Evolutionary conservation across 306 rosid genomes (phyloP).

Genomic region (Vicia sativa): DNA sequence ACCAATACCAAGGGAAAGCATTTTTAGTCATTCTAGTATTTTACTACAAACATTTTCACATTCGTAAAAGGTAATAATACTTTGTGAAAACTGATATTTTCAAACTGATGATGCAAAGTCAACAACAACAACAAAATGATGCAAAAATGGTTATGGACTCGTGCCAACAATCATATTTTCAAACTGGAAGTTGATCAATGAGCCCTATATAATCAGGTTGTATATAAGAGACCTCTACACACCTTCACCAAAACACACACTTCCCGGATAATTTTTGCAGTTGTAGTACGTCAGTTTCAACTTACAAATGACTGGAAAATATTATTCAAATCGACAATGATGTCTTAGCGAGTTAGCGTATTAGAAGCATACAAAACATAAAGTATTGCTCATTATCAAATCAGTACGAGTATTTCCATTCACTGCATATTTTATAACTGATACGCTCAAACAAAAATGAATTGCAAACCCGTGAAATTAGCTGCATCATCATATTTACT

Average conservation of each 20-base stretch:
- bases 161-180: slow-evolving; percentile 14
- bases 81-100: too few relatives aligned
- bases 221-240: slow-evolving; percentile 6
- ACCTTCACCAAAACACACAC: slow-evolving; percentile 16
- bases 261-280: not conserved
- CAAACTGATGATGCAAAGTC: not conserved
- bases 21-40: not conserved
- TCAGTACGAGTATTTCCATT: not conserved
- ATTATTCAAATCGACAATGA: not conserved
- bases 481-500: not conserved
- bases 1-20: not conserved
- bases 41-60: not conserved
- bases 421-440: not conserved
- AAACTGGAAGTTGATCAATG: slow-evolving; percentile 11
- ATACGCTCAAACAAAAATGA: slow-evolving; percentile 1
- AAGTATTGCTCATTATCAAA: not conserved
- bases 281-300: slow-evolving; percentile 16
- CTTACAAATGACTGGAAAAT: not conserved
- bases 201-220: slow-evolving; percentile 19
- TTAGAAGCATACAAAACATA: slow-evolving; percentile 26
- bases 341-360: not conserved
- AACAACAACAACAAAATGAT: slow-evolving; percentile 4
- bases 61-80: too few relatives aligned
- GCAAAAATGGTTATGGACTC: not conserved
- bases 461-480: not conserved